phyloP scores from a whole-genome alignment of 495 filamentous ascomycete species.

The Clavariopsis aquatica region DNA sequence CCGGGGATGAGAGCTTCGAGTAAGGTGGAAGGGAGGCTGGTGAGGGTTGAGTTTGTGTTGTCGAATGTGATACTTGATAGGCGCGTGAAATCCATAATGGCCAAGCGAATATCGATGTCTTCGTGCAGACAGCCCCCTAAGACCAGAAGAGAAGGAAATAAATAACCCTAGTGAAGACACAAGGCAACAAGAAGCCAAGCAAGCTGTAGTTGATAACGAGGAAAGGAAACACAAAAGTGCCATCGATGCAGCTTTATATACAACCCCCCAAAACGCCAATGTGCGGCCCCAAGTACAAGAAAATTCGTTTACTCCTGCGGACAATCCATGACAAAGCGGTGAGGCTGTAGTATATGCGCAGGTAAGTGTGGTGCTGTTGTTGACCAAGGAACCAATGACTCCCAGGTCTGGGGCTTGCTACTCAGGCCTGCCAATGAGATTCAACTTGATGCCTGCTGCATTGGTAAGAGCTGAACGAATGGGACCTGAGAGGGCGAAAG shows the following conservation, averaged over 20 bases:
- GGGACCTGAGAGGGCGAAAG: neutral
- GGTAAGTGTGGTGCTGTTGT: too few relatives aligned
- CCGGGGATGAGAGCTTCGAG: slow-evolving; percentile 75
- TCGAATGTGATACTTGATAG: slow-evolving; percentile 19
- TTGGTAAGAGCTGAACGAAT: too few relatives aligned
- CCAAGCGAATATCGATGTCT: neutral
- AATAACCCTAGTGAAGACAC: neutral
- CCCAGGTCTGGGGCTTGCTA: neutral
- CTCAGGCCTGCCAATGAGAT: neutral
- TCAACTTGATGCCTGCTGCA: neutral
- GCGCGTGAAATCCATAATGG: slow-evolving; percentile 22
- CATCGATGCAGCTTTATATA: slow-evolving; percentile 7
- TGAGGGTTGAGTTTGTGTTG: slow-evolving; percentile 14
- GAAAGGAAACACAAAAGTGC: too few relatives aligned
- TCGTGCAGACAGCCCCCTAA: neutral
- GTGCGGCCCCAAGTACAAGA: neutral
- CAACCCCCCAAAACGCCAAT: neutral
- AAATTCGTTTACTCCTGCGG: neutral
- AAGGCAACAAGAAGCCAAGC: neutral
- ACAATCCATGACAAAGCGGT: neutral
- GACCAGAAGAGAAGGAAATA: neutral
- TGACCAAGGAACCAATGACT: neutral
- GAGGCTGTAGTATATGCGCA: neutral
- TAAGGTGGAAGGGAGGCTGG: slow-evolving; percentile 48
- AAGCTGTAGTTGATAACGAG: too few relatives aligned